Base-by-base conservation (phyloP, 352 stramenopile genomes). In the Globisporangium okanoganense region DNA sequence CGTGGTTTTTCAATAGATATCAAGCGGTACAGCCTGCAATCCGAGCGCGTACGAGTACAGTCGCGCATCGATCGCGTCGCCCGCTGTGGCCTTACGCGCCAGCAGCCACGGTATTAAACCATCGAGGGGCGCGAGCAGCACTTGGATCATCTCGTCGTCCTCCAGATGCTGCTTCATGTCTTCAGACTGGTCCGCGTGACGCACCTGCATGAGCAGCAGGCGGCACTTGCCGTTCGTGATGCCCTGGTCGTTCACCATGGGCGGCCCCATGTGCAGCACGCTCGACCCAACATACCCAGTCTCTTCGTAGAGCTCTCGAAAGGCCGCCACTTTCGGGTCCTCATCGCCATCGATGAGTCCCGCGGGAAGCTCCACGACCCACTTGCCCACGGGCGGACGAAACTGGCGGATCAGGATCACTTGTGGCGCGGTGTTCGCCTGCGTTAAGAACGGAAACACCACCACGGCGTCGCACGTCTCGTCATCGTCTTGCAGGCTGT, bases 401-500 rank as follows among this genome's bases (percentile, higher is more conserved):
- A 95, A 98, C 67, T 98, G 94, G 35, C 88, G 82, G 56, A 98
- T 95, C 41, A 96, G 66, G 24, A 98, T 71, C 44, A 87, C 81
- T 9, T 67, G 70, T 2, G 61, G 74, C 16, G 65, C 66, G 5
- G 61, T 55, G 22, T 64, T 54, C 43, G 47, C 49, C 9, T 67
- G 69, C 33, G 71, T 86, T 22, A 91, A 65, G 48, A 90, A 88
- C 31, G 84, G 84, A 49, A 93, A 85, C 43, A 91, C 78, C 49
- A 91, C 78, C 5, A 93, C 84, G 0, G 81, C 81, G 58, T 93
- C 81, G 61, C 78, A 90, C 3, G 66, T 45, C 53, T 27, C 29
- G 51, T 29, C 27, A 1, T n/a, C 27, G 31, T 36, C 22, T 51
- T 52, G 12, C 31, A 2, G 29, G 7, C 0, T 20, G 5, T 36